phyloP scores from a whole-genome alignment of 257 asterid species.

The Penstemon newberryi region DNA sequence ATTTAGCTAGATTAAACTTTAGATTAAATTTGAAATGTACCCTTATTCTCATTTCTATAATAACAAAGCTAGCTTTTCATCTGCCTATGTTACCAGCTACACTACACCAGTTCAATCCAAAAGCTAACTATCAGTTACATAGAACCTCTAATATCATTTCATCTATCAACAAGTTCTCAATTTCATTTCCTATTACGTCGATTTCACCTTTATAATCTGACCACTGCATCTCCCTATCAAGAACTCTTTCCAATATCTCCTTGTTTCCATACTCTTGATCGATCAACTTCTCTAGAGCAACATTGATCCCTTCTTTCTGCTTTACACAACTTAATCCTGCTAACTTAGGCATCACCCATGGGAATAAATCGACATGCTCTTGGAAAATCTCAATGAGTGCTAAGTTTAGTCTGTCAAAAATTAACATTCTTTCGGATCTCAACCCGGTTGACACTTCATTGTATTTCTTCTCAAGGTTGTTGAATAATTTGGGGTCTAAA shows the following conservation, averaged over 20 bases:
- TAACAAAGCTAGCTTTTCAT: conserved; percentile 15
- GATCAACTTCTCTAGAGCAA: conserved; percentile 45
- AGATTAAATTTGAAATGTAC: conserved; percentile 1
- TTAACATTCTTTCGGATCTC: conserved; percentile 59
- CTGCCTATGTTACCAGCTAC: conserved; percentile 35
- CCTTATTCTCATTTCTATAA: conserved; percentile 15
- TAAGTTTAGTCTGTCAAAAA: conserved; percentile 63
- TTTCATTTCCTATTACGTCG: conserved; percentile 54
- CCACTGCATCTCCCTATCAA: conserved; percentile 70
- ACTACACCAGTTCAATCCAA: conserved; percentile 27
- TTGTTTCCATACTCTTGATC: conserved; percentile 29
- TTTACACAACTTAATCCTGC: conserved; percentile 30
- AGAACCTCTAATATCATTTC: conserved; percentile 51
- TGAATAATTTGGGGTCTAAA: conserved; percentile 57
- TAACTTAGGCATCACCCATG: conserved; percentile 55
- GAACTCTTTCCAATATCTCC: conserved; percentile 35
- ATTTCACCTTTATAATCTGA: conserved; percentile 41
- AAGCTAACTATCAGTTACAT: conserved; percentile 30
- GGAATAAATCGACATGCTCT: conserved; percentile 43
- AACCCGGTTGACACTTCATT: conserved; percentile 30
- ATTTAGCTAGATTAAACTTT: neutral
- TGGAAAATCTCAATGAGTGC: conserved; percentile 47
- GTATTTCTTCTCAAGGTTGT: conserved; percentile 62
- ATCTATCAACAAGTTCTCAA: conserved; percentile 65
- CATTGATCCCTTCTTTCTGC: conserved; percentile 41